Percentiles rank a stretch among this genome's conserved stretches.
These are phyloP conservation scores for Camellia oleifera DNA, from an alignment of 179 eudicot species.

Conservation along the genomic window DNA sequence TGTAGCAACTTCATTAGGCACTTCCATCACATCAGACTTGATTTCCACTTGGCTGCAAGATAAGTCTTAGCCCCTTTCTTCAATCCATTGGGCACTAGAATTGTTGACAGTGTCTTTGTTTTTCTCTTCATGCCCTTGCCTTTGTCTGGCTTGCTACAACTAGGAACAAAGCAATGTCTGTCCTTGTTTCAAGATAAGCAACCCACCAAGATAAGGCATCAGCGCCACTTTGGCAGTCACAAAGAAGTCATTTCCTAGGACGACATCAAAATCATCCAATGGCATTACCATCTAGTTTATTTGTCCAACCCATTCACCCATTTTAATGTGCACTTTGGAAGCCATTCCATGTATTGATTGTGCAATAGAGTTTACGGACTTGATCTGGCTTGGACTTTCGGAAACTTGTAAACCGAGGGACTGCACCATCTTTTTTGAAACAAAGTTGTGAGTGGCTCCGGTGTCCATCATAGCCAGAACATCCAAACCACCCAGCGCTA, in stretches of 20 bases:
- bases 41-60: not conserved
- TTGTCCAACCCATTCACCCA: not conserved
- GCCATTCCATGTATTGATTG: not conserved
- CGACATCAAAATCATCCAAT: not conserved
- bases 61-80: not conserved
- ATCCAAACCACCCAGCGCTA: not conserved
- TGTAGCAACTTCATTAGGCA: not conserved
- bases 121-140: not conserved
- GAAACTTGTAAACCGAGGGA: not conserved
- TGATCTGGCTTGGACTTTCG: not conserved
- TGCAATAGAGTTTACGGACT: not conserved
- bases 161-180: not conserved
- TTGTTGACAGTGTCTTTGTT: not conserved
- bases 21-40: not conserved
- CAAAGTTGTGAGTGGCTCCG: not conserved
- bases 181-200: not conserved
- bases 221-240: not conserved
- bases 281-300: not conserved
- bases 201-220: not conserved
- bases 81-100: not conserved
- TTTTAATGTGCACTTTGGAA: not conserved
- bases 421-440: not conserved
- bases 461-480: not conserved
- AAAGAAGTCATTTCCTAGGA: conserved; percentile 4
- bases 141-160: not conserved